Conservation (phyloP, 495 filamentous ascomycete species). For the Xylaria scruposa region DNA sequence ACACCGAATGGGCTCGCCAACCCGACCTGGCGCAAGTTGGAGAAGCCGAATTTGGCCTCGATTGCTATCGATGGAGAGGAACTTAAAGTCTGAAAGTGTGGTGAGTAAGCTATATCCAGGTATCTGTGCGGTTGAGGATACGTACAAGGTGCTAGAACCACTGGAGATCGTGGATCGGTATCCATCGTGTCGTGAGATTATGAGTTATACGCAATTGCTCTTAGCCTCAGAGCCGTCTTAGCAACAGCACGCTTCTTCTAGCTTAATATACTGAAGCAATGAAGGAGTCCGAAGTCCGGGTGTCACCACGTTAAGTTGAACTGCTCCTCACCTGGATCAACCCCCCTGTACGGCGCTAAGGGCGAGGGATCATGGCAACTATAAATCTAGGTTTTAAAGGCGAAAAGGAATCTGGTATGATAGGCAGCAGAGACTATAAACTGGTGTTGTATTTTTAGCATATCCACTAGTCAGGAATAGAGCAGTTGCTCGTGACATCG, state of each 20-base stretch:
- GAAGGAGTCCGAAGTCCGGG: not conserved
- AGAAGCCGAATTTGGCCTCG: conserved; percentile 30
- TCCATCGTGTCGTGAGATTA: not conserved
- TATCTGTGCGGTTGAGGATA: not conserved
- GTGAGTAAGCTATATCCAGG: not conserved
- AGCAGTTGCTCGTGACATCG: not conserved
- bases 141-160: conserved; percentile 21
- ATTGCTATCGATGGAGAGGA: conserved; percentile 23
- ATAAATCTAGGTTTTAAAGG: not conserved
- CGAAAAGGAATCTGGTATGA: not conserved
- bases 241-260: not conserved
- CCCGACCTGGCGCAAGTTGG: conserved; percentile 24
- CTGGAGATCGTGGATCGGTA: conserved; percentile 21
- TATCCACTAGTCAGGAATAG: not conserved
- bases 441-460: not conserved
- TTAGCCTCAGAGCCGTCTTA: too few species aligned
- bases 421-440: not conserved
- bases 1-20: conserved; percentile 27
- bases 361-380: not conserved
- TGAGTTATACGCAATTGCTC: not conserved
- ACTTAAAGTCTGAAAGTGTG: conserved; percentile 6
- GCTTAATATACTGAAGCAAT: not conserved
- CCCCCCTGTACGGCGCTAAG: not conserved
- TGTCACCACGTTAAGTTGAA: not conserved
- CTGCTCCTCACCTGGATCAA: not conserved